phyloP scores from a whole-genome alignment of 2,329 filamentous ascomycete genomes.

The Drechslerella dactyloides region DNA sequence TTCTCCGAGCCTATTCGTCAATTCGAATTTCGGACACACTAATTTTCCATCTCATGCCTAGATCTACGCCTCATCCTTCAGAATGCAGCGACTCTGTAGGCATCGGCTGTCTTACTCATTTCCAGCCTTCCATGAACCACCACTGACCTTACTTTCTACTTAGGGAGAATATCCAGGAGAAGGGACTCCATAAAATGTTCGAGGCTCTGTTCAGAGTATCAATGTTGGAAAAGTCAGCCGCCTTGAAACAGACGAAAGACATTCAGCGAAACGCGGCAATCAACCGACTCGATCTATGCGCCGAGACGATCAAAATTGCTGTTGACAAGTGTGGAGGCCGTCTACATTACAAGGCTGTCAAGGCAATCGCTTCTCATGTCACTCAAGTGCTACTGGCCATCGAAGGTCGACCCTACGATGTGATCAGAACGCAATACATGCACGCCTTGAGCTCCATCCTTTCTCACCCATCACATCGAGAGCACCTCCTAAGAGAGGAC shows the following conservation, averaged over 20 bases:
- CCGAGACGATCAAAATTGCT: slow-evolving; percentile 73
- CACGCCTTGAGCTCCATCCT: slow-evolving; percentile 76
- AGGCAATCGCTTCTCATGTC: slow-evolving; percentile 80
- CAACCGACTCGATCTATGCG: slow-evolving; percentile 70
- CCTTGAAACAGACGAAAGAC: slow-evolving; percentile 65
- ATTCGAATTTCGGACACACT: slow-evolving; percentile 8
- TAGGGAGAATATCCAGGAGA: slow-evolving; percentile 67
- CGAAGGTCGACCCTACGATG: slow-evolving; percentile 70
- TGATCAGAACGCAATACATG: slow-evolving; percentile 76
- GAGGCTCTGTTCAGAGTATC: slow-evolving; percentile 77
- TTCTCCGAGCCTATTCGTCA: neutral
- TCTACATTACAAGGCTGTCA: slow-evolving; percentile 77
- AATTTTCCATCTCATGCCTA: slow-evolving; percentile 12
- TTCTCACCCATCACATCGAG: slow-evolving; percentile 75
- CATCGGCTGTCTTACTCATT: neutral
- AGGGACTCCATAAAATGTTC: slow-evolving; percentile 79
- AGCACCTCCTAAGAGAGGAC: slow-evolving; percentile 72
- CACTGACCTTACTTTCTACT: slow-evolving; percentile 50
- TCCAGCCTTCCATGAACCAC: neutral
- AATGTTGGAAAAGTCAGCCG: slow-evolving; percentile 70
- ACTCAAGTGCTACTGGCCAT: slow-evolving; percentile 72
- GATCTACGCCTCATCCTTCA: slow-evolving; percentile 52
- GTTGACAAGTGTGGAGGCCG: slow-evolving; percentile 72
- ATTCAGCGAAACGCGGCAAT: slow-evolving; percentile 63
- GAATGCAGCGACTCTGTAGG: slow-evolving; percentile 50